A percentile compares a stretch with the other conserved stretches of the same genome.
These are phyloP conservation scores for Chrysosporium keratinophilum DNA, from an alignment of 2,329 filamentous ascomycete genomes.

Conservation along the genomic window DNA sequence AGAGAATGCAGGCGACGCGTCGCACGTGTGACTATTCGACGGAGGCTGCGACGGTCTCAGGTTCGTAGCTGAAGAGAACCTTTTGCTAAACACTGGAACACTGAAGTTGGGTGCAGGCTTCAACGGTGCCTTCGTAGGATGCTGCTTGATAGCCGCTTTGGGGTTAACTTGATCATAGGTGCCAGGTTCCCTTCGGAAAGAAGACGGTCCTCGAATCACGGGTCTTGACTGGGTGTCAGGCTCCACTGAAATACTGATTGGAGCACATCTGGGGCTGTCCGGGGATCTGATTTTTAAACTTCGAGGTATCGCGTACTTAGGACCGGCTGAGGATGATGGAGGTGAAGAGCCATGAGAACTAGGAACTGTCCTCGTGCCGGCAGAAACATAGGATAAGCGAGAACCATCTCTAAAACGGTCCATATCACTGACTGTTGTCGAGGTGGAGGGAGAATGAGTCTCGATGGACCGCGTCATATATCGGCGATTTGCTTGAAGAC, in stretches of 20 bases:
- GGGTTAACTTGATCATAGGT: not conserved
- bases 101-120: slow-evolving; percentile 35
- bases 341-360: slow-evolving; percentile 20
- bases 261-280: not conserved
- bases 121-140: not conserved
- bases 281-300: slow-evolving; percentile 8
- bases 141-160: not conserved
- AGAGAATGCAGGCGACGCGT: not conserved
- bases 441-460: slow-evolving; percentile 18
- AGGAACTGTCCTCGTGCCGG: slow-evolving; percentile 20
- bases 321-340: slow-evolving; percentile 22
- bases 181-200: not conserved
- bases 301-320: slow-evolving; percentile 11
- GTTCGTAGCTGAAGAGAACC: slow-evolving; percentile 4
- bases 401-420: slow-evolving; percentile 18
- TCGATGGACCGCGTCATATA: slow-evolving; percentile 19
- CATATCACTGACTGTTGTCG: slow-evolving; percentile 17
- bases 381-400: slow-evolving; percentile 20
- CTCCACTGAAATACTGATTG: not conserved
- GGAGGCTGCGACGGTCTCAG: not conserved
- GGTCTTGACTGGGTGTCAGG: slow-evolving; percentile 4
- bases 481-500: slow-evolving; percentile 17
- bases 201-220: slow-evolving; percentile 1
- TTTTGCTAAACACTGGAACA: slow-evolving; percentile 32
- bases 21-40: not conserved